Evolutionary conservation across 257 asterid genomes (phyloP), one percentile per base, ranked within the genome.

Genomic region (Fraxinus quadrangulata): DNA sequence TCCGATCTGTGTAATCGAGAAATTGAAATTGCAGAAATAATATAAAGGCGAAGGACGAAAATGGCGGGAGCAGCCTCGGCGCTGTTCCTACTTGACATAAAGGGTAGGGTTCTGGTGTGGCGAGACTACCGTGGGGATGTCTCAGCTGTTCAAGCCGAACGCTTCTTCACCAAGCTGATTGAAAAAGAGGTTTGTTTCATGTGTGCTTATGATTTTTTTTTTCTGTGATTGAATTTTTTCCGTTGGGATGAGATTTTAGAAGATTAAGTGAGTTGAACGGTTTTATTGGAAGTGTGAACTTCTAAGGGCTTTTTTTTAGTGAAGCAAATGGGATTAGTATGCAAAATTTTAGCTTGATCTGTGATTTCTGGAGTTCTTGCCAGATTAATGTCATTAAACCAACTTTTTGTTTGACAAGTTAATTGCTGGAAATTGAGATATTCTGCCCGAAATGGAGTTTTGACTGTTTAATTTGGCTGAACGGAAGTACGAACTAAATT

Each of bases 21-120:
- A 73, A 49, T 7, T 5, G 40, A 30, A 28, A 26, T 63, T 63
- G 69, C 34, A 12, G 7, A 63, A 63, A 63, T 63, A 63, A 63
- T 63, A 17, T 63, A n/a, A 63, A 63, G 33, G 34, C 6, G 34
- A 26, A 63, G n/a, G 69, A 63, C 28, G 36, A 14, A 73, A 81
- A 86, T 86, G 89, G 74, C 84, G 66, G 87, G 89, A 80, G 87
- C 89, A 78, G 80, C 89, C 3, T 86, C 89, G 78, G 85, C 87
- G 81, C 77, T 86, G 76, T 86, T 81, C 78, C 77, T 86, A 72
- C 72, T 86, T 61, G 89, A 83, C 19, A 83, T 81, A 19, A 86
- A 86, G 45, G 89, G 89, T 10, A 81, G 89, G 73, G 83, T 86
- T 77, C 82, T 86, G 79, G 83, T 86, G 73, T 71, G 86, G 80